Base-by-base conservation (phyloP, 208 protist species). In the Strigomonas galati region DNA sequence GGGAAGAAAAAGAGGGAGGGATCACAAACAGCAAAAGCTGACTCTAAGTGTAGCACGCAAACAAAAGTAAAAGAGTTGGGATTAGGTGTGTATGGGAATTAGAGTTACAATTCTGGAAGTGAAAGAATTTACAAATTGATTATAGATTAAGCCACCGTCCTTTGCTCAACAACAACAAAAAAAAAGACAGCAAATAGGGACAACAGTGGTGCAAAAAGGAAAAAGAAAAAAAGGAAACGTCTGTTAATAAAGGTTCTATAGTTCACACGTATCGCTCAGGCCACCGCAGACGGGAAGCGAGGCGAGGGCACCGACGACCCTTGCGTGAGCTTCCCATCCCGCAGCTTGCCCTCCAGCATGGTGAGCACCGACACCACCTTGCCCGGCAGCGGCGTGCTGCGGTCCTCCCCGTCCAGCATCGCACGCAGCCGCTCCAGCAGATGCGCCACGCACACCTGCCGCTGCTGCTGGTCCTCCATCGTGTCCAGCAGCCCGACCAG, bases 401-500 rank as follows among this genome's bases (percentile, higher is more conserved):
- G 76, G 40, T 74, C 67, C 48, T 91, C 82, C 15, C 74, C 76
- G 10, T 69, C 79, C 19, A 91, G 61, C 48, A 89, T 27, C 23
- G 76, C 72, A 12, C 76, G 79, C 58, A 87, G 85, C 65, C 82
- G 80, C 69, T 93, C 82, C 35, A 89, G 72, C 35, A 93, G 63
- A 59, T 91, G 79, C 3, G 82, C 65, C 3, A 65, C 75, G 44
- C 78, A 85, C 46, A 87, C 67, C 14, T 72, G 62, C 31, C 73
- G 84, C 44, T 77, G 74, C 27, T 75, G 69, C 23, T 61, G 61
- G 12, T 62, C 49, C 2, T 89, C 69, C n/a, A 72, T 60, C 32
- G 40, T 27, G 26, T 88, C 76, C 15, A 81, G 23, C n/a, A 85
- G 24, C 53, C 62, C 46, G 40, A 74, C 72, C 59, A 91, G 75